These are phyloP conservation scores for Epichloe sp. DNA, from an alignment of 2,329 filamentous ascomycete species.

Conservation along the genomic window DNA sequence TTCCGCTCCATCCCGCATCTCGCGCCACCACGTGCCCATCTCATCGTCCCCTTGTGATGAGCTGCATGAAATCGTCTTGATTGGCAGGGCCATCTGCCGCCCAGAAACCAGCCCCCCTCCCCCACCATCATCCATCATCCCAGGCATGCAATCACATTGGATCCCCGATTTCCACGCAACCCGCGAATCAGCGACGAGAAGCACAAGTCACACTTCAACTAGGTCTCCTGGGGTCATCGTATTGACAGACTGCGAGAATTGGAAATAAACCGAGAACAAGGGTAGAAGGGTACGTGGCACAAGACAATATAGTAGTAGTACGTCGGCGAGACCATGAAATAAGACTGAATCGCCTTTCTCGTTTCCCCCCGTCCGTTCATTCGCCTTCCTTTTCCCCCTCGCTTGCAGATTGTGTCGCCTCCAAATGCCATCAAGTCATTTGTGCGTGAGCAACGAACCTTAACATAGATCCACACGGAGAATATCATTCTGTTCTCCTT, in stretches of 20 bases:
- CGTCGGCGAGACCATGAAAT: not conserved
- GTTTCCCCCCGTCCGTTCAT: not conserved
- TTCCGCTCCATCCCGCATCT: too few species aligned
- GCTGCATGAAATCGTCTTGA: too few species aligned
- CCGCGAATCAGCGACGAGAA: not conserved
- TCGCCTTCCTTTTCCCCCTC: not conserved
- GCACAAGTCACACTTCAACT: not conserved
- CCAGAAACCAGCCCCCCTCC: too few species aligned
- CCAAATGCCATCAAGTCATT: not conserved
- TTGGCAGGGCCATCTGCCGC: too few species aligned
- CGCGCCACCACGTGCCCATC: too few species aligned
- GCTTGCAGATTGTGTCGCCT: not conserved
- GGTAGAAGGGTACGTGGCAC: not conserved
- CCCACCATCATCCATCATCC: too few species aligned
- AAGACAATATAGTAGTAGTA: not conserved
- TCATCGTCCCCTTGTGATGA: too few species aligned
- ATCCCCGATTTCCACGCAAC: not conserved
- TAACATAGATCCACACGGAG: too few species aligned
- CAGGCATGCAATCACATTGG: not conserved
- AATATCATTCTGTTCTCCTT: too few species aligned
- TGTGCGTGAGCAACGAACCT: not conserved
- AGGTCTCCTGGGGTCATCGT: too few species aligned
- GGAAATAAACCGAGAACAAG: not conserved
- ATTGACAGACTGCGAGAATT: not conserved
- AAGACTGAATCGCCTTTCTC: not conserved